A percentile compares a stretch with the other conserved stretches of the same genome.
phyloP scores from a whole-genome alignment of 331 rosid species.

The Prunus yedoensis region DNA sequence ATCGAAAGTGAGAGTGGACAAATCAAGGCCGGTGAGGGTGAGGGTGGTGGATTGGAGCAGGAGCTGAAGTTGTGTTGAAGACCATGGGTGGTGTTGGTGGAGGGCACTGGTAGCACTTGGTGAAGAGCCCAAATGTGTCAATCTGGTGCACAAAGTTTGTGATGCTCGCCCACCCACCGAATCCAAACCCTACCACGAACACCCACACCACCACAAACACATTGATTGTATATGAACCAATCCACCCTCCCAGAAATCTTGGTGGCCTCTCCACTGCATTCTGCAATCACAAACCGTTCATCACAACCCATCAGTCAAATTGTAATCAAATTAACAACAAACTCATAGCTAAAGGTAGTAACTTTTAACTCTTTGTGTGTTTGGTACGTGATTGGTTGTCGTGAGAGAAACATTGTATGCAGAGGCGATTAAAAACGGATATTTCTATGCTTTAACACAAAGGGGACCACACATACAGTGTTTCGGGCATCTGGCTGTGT shows the following conservation, averaged over 20 bases:
- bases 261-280: constrained; percentile 95
- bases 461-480: background rate
- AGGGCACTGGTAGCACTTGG: constrained; percentile 92
- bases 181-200: constrained; percentile 84
- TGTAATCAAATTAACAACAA: background rate
- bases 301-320: background rate
- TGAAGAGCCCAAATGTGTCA: constrained; percentile 92
- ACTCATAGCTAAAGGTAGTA: no score
- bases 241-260: constrained; percentile 83
- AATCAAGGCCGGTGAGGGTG: constrained; percentile 25
- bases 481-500: background rate
- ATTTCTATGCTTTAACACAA: background rate
- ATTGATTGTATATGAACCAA: constrained; percentile 64
- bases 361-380: no score
- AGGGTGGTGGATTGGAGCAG: constrained; percentile 32
- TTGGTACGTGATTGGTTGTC: no score
- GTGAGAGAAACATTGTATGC: background rate
- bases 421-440: background rate
- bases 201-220: constrained; percentile 88
- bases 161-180: constrained; percentile 99
- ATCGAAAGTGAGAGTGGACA: background rate
- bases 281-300: constrained; percentile 41
- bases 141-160: constrained; percentile 84
- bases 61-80: constrained; percentile 35
- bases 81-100: constrained; percentile 25